phyloP scores from a whole-genome alignment of 306 rosid species.

The Carpinus viminea region DNA sequence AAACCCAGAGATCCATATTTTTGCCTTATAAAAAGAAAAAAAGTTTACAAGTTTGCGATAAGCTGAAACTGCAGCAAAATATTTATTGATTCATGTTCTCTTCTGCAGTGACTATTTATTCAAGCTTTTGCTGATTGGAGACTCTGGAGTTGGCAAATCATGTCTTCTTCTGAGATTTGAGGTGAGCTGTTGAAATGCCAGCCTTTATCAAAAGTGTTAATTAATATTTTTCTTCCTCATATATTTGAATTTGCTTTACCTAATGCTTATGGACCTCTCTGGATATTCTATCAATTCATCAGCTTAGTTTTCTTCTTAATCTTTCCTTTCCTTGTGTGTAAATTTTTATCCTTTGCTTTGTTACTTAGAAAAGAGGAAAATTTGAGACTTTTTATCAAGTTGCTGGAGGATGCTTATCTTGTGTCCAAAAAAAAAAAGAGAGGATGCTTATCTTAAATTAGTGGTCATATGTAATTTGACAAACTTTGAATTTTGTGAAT shows the following conservation, averaged over 20 bases:
- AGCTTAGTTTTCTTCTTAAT: not conserved
- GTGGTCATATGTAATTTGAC: no score
- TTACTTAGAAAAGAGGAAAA: not conserved
- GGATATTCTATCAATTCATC: not conserved
- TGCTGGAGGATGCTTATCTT: not conserved
- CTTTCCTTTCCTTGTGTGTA: not conserved
- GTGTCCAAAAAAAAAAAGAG: not conserved
- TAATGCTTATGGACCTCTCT: not conserved
- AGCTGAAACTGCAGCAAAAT: not conserved
- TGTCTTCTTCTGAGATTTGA: conserved; percentile 59
- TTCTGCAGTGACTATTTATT: conserved; percentile 55
- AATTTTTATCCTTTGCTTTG: not conserved
- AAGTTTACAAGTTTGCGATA: not conserved
- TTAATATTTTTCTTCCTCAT: not conserved
- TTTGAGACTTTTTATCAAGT: not conserved
- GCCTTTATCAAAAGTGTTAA: not conserved
- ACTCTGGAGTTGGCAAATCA: conserved; percentile 57
- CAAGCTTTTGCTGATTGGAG: conserved; percentile 59
- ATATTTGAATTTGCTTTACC: not conserved
- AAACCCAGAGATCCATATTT: not conserved
- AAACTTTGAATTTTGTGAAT: not conserved
- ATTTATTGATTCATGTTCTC: conserved; percentile 1
- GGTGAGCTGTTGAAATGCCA: conserved; percentile 30
- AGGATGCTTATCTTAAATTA: not conserved
- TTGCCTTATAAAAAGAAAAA: not conserved